Evolutionary conservation across 257 asterid genomes (phyloP).

Genomic region (Asclepias syriaca): DNA sequence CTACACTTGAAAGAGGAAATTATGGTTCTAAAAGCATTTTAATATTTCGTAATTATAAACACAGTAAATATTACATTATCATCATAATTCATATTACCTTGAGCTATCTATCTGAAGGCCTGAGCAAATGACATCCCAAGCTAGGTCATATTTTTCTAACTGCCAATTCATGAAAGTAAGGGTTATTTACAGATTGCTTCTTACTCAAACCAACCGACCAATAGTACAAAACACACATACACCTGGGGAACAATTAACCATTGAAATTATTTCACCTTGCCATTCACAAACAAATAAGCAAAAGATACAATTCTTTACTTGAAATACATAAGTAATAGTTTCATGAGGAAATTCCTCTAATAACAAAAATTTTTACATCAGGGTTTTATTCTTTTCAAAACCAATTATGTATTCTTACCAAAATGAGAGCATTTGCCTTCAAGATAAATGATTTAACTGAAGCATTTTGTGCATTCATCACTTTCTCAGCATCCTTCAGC

Average conservation of each 20-base stretch:
- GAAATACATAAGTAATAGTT: neutral
- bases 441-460: constrained; percentile 52
- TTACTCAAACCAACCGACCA: neutral
- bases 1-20: neutral
- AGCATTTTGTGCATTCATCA: constrained; percentile 44
- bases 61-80: neutral
- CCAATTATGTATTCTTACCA: constrained; percentile 49
- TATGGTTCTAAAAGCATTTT: neutral
- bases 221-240: neutral
- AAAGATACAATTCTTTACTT: neutral
- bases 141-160: constrained; percentile 80
- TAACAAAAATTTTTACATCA: neutral
- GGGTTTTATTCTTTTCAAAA: neutral
- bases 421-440: constrained; percentile 82
- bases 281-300: neutral
- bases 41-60: neutral
- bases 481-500: constrained; percentile 85
- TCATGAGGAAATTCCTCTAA: neutral
- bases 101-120: constrained; percentile 76
- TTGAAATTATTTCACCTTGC: neutral
- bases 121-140: constrained; percentile 56
- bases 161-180: constrained; percentile 34
- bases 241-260: neutral
- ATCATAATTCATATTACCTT: constrained; percentile 36
- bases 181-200: constrained; percentile 4